These are phyloP conservation scores for Plasmodium billcollinsi DNA, from an alignment of 169 alveolate genomes.

Conservation along the genomic window DNA sequence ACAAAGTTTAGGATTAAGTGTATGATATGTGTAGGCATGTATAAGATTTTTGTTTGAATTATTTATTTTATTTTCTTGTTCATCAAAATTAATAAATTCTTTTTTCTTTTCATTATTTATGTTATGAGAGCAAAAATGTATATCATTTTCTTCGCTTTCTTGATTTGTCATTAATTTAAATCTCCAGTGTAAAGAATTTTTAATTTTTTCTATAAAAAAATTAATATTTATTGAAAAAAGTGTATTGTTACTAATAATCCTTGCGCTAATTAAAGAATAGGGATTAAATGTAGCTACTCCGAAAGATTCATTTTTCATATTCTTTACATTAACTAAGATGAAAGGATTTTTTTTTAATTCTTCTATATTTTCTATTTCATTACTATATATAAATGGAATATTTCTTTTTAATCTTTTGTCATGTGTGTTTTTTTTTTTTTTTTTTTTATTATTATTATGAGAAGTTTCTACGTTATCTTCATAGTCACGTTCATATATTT, in stretches of 20 bases:
- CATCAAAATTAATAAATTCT: not conserved
- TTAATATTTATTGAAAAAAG: conserved; percentile 50
- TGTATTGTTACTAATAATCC: conserved; percentile 45
- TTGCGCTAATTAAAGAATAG: conserved; percentile 63
- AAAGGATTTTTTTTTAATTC: conserved; percentile 40
- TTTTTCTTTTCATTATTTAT: not conserved
- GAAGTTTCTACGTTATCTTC: not conserved
- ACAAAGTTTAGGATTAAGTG: conserved; percentile 2
- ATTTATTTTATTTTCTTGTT: not conserved
- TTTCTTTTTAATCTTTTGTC: conserved; percentile 55
- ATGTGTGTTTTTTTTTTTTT: conserved; percentile 12
- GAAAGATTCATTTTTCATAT: conserved; percentile 39
- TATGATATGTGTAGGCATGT: not conserved
- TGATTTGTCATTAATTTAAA: not conserved
- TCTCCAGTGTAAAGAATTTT: conserved; percentile 42
- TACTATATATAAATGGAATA: conserved; percentile 63
- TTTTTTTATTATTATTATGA: not conserved
- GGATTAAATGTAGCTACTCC: conserved; percentile 73
- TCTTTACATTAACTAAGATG: conserved; percentile 55
- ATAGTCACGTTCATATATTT: not conserved
- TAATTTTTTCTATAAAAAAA: conserved; percentile 62
- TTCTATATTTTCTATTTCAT: conserved; percentile 52
- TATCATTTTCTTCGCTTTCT: not conserved
- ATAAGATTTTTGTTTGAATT: not conserved
- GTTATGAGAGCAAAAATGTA: not conserved